Evolutionary conservation across 2,329 filamentous ascomycete genomes (phyloP), one percentile per base, ranked within the genome.

Genomic region (Iodosphaeria phyllophila): DNA sequence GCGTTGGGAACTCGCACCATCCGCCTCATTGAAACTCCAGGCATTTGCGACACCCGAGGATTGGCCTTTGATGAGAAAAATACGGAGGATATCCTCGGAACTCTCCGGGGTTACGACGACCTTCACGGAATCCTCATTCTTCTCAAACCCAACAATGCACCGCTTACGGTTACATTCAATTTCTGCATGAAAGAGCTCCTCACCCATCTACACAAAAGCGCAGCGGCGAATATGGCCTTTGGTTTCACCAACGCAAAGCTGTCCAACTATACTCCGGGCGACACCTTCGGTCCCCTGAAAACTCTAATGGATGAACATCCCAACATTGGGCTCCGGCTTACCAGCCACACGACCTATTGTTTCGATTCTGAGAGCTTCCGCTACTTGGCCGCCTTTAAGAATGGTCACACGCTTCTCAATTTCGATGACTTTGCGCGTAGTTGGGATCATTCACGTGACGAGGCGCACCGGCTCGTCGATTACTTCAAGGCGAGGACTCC

Each of bases 351-450:
- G 1, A 24, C 27, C 3, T 58, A 49, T 28, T 56, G 49, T 30
- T 56, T 56, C 22, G 52, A 57, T 30, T 54, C 51, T 1, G 51
- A 56, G 34, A 48, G 46, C 18, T 56, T 56, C 29, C 48, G 51
- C 5, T 56, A 42, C 23, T 37, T 57, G 0, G 51, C 51, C 3
- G 50, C 51, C 1, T 30, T 30, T 18, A 50, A 50, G 29, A 33
- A 46, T 7, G 41, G 32, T 9, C 10, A 29, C 4, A 21, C 32
- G 6, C 41, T 53, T 36, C 32, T 29, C 5, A 37, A 49, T 25
- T 31, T 41, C 20, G 37, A 46, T 6, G 49, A 52, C 23, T 42
- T 39, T 22, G 30, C 32, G 3, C 37, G 42, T 6, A 51, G 48
- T 31, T 55, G 52, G 51, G 26, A 43, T 5, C 36, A 47, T 9